Base-by-base conservation (phyloP, 1,284 basidiomycete genomes). In the Stygiomarasmius scandens region DNA sequence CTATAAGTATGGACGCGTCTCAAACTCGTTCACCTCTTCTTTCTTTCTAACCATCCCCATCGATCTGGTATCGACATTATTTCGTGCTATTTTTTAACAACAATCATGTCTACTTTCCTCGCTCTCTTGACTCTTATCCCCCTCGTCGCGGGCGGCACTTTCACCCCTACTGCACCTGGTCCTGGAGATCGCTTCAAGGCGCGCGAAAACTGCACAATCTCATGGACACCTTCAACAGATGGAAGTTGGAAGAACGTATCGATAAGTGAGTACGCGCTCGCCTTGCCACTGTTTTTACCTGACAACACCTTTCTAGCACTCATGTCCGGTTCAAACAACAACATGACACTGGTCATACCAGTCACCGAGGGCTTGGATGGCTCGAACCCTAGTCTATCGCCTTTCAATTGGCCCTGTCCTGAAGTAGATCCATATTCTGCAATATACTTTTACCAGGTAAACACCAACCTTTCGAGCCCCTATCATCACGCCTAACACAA, bases 371-470 rank as follows among this genome's bases (percentile, higher is more conserved):
- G 60, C 9, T 56, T 77, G 11, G 71, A 77, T 58, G 77, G 74
- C n/a, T 74, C 73, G 2, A 65, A 74, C 49, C 2, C 64, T 1
- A 63, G 54, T 45, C 61, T 72, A 27, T 69, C 71, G 11, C 69
- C 74, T 1, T 77, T 64, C 54, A 64, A 55, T 16, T 77, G 74
- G 74, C 71, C 66, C 22, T 77, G 74, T 56, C 76, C 76, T 1
- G 61, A 72, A n/a, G 74, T 77, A 0, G 58, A 67, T 29, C 76
- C 75, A 1, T 70, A 74, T 59, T 71, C 74, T 3, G 60, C 63
- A 20, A 75, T 76, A 19, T 78, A 77, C 60, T 75, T 77, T 61
- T 78, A 77, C 50, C 71, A 76, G 68, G 75, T 74, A 58, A 23
- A 54, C 19, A 20, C 29, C 4, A 19, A 45, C 4, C 54, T 51